These are phyloP conservation scores for Hibiscus tridactylites DNA, from an alignment of 345 rosid species.

Conservation along the genomic window DNA sequence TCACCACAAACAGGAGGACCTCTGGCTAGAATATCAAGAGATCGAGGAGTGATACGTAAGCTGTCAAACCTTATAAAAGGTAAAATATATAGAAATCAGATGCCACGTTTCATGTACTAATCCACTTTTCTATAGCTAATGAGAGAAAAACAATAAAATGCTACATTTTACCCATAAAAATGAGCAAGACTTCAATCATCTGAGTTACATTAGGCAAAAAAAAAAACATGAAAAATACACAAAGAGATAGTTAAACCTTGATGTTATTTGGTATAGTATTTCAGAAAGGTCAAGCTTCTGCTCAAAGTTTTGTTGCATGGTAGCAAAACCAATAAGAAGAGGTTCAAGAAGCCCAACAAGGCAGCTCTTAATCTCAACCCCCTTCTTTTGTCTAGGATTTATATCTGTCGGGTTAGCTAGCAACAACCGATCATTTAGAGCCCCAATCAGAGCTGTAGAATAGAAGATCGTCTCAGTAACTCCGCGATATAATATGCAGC, in stretches of 20 bases:
- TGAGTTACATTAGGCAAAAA: background rate
- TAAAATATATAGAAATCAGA: slow-evolving; percentile 19
- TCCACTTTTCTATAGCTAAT: slow-evolving; percentile 4
- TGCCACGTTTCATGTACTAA: slow-evolving; percentile 6
- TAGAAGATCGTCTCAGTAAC: slow-evolving; percentile 10
- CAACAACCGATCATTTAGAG: slow-evolving; percentile 83
- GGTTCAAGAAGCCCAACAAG: slow-evolving; percentile 97
- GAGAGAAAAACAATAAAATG: slow-evolving; percentile 5
- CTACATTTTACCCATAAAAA: background rate
- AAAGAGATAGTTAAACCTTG: slow-evolving; percentile 44
- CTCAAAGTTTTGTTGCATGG: slow-evolving; percentile 92
- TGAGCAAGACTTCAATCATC: background rate
- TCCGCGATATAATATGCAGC: slow-evolving; percentile 11
- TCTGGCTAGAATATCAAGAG: slow-evolving; percentile 80
- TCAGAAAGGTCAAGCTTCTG: slow-evolving; percentile 92
- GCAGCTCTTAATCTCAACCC: slow-evolving; percentile 78
- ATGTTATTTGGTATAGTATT: slow-evolving; percentile 85
- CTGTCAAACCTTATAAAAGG: slow-evolving; percentile 75
- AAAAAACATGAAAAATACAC: background rate
- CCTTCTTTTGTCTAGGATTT: slow-evolving; percentile 83
- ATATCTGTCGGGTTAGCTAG: slow-evolving; percentile 78
- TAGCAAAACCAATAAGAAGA: slow-evolving; percentile 94
- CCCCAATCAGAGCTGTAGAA: slow-evolving; percentile 73
- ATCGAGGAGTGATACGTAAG: slow-evolving; percentile 85
- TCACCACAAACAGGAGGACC: slow-evolving; percentile 96